Evolutionary conservation across 2,329 filamentous ascomycete species (phyloP), one percentile per base, ranked within the genome.

Genomic region (Trichophyton mentagrophytes): DNA sequence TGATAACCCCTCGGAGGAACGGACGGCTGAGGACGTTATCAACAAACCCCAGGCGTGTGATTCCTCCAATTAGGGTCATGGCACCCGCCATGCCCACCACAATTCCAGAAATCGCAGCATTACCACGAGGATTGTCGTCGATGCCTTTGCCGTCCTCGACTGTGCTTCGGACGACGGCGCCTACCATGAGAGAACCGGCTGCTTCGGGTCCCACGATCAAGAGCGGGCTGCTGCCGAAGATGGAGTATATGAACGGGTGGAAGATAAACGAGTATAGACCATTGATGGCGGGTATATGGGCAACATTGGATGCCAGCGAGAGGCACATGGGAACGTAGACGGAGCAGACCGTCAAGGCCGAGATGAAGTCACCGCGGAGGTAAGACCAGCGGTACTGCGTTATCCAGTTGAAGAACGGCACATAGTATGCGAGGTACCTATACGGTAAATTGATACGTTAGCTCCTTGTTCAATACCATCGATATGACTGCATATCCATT

Each of bases 311-410:
- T 60, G 93, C 90, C 65, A 95, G 87, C 0, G 93, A 97, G 13
- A 99, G 82, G 0, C 90, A 88, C 91, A 99, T 96, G 58, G 93
- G 93, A 42, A 99, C 87, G 73, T 99, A 99, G 77, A 99, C 93
- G 27, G 91, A 96, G n/a, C 92, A 89, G 77, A 99, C 87, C n/a
- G 93, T 97, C 64, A 97, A 73, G 57, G 92, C 91, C 7, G 92
- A 87, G 13, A 95, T 79, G 17, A 97, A 76, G 73, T 99, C 93
- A 56, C 93, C 93, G 67, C 86, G 84, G 56, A 97, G 74, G 73
- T 89, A 96, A 2, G 84, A 82, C 81, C 84, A 85, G 67, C 82
- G 84, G 74, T 99, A 99, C 74, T 96, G 89, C 59, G 79, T 80
- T 64, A 95, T 86, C 93, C 93, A 99, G 65, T 87, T 90, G 65